Evolutionary conservation across 2,329 filamentous ascomycete species (phyloP), one percentile per base, ranked within the genome.

Genomic region (Tolypocladium nubicola): DNA sequence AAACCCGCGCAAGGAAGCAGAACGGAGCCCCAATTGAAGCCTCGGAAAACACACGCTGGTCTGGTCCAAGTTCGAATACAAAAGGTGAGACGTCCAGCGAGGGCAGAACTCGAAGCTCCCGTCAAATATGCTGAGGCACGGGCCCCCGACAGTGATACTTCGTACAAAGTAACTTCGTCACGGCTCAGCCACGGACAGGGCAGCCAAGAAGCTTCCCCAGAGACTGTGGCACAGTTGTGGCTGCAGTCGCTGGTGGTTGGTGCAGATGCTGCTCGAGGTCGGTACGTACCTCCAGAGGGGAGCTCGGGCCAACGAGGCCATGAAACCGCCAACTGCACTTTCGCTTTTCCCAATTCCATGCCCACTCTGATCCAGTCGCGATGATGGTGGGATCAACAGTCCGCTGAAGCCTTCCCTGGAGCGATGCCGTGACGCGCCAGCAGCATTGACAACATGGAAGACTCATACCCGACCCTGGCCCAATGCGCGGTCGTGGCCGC

Each of bases 401-500:
- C 30, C 30, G 30, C 47, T 52, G 47, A 52, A 19, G 11, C 30
- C 47, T n/a, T n/a, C 9, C 26, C 19, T 21, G 47, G 19, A 35
- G 47, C 47, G 30, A 21, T 52, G 47, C 47, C 30, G 30, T 52
- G 47, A 52, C 19, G 16, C 47, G 30, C 47, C 30, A 13, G 47
- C 47, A 52, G 30, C 30, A 52, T 14, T 33, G 47, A 30, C 26
- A 35, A 30, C 67, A 96, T 96, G 90, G 80, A 85, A 68, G 89
- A 93, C 62, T 74, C 85, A 56, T 91, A 92, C 71, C 94, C 94
- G 57, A 89, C 92, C n/a, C 80, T 97, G 72, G 78, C 84, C 71
- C 92, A 97, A 77, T 92, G 88, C 78, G 90, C 90, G 64, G 75
- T 96, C 64, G 86, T 95, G 63, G 88, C 92, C 57, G 87, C 89